Evolutionary conservation across 164 flowering plant genomes (phyloP), one percentile per base, ranked within the genome.

Genomic region (Berberis thunbergii): DNA sequence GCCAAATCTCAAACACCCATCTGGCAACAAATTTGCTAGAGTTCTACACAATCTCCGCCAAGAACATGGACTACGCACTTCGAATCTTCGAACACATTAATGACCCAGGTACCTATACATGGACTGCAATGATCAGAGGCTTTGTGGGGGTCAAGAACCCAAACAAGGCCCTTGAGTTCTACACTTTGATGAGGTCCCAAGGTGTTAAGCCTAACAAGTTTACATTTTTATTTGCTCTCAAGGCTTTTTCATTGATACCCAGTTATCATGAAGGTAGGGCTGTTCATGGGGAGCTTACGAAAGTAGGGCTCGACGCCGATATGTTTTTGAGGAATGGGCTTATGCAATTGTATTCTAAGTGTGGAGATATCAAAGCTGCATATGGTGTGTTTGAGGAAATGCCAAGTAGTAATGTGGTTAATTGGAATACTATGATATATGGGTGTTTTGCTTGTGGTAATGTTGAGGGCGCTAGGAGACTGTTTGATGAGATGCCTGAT

Each of bases 101-200:
- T 53, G 12, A 4, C 1, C 64, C 71, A 4, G 55, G 54, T 13
- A 8, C 54, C 8, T 4, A 50, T 50, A 50, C 10, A 50, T 76
- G 77, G 77, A 76, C 74, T 57, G 50, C 73, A 6, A 76, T 76
- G 75, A 73, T 76, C 26, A 58, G 72, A 10, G 73, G 79, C 41
- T 74, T 70, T 40, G 77, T 76, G 13, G 49, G 64, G 46, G 63
- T 65, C 7, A 66, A 70, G 1, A 70, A 66, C 63, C 43, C 67
- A 13, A 6, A 5, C 3, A 70, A 73, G 38, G 73, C 69, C 2
- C 39, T 66, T 7, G 62, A 68, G n/a, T 73, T 73, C 52, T 76
- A 76, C 45, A 54, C 53, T n/a, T 55, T 66, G 43, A 73, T 73
- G 73, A 54, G 61, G 5, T 42, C 8, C 2, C 53, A 61, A 1